Conservation (phyloP, 2,329 filamentous ascomycete genomes). For the Verruconis gallopava region DNA sequence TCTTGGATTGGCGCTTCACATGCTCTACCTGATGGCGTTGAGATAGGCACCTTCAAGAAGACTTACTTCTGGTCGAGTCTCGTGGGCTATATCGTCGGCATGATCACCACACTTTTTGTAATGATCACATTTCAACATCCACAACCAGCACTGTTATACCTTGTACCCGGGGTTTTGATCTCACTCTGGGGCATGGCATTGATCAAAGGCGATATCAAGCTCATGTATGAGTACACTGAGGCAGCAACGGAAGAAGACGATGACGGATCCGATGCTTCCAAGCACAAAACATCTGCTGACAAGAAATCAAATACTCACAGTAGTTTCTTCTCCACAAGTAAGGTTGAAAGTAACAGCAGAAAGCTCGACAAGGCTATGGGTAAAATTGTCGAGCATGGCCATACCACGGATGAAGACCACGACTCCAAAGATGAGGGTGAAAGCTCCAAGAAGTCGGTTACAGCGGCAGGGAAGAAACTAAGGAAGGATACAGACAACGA, state of each 20-base stretch:
- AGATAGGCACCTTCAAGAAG: conserved; percentile 52
- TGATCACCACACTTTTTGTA: conserved; percentile 62
- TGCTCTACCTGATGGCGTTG: conserved; percentile 16
- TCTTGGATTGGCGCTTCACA: conserved; percentile 18
- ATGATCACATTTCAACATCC: conserved; percentile 69
- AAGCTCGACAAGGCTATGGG: conserved; percentile 6
- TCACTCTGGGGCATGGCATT: conserved; percentile 64
- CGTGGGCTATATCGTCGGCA: conserved; percentile 62
- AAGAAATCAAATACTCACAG: conserved; percentile 1
- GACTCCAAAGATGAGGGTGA: conserved; percentile 2
- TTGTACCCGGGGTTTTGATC: conserved; percentile 73
- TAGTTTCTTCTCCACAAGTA: conserved; percentile 2
- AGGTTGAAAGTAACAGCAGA: not conserved
- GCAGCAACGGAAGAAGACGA: conserved; percentile 31
- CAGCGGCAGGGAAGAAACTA: conserved; percentile 5
- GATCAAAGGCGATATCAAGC: conserved; percentile 53
- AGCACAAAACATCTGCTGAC: conserved; percentile 10
- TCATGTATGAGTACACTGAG: conserved; percentile 78
- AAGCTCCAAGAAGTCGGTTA: conserved; percentile 6
- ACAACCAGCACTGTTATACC: conserved; percentile 82
- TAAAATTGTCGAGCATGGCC: not conserved
- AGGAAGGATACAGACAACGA: conserved; percentile 2
- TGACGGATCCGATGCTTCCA: conserved; percentile 11
- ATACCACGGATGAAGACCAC: conserved; percentile 6
- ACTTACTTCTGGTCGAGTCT: conserved; percentile 73